Base-by-base conservation (phyloP, 768 basidiomycete species). In the Nidularia sp. region DNA sequence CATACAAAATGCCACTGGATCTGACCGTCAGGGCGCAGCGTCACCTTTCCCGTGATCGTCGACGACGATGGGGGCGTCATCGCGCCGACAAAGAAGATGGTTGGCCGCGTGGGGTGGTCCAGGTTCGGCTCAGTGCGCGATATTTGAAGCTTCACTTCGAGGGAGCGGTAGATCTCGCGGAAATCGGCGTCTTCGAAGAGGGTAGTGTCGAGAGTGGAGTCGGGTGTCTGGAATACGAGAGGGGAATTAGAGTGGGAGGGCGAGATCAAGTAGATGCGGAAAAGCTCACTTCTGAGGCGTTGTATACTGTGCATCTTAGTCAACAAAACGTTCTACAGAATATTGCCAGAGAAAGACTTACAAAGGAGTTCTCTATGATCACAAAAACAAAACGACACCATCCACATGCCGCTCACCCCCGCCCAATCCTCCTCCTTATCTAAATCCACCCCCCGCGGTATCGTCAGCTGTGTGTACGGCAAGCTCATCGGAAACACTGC, bases 1-100 rank as follows among this genome's bases (percentile, higher is more conserved):
- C 84, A 60, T 62, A 87, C 86, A 63, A 82, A 84, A 64, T 80
- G 77, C 83, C 84, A 85, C 49, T 78, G 75, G 6, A 86, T 65
- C 45, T 83, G 73, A 48, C 76, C 68, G 50, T 88, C 84, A 0
- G 73, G 69, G 0, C 81, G 81, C 63, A 88, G 72, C 56, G 72
- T 70, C 12, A 86, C 78, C 25, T 62, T 69, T 2, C 87, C 86
- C 4, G 66, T 62, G 63, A 88, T 74, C 2, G 71, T 73, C 25
- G 78, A 76, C 4, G 69, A 66, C 1, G 65, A 61, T 10, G 65
- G 64, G 3, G 74, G 71, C n/a, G 71, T 67, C 59, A 84, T 73
- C 51, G 75, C 72, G 5, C 84, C 86, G 5, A 61, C 62, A 54
- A 84, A 81, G 36, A 78, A 67, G 39, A 88, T 77, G 31, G 70